Conservation (phyloP, 306 rosid species). For the Quercus variabilis region DNA sequence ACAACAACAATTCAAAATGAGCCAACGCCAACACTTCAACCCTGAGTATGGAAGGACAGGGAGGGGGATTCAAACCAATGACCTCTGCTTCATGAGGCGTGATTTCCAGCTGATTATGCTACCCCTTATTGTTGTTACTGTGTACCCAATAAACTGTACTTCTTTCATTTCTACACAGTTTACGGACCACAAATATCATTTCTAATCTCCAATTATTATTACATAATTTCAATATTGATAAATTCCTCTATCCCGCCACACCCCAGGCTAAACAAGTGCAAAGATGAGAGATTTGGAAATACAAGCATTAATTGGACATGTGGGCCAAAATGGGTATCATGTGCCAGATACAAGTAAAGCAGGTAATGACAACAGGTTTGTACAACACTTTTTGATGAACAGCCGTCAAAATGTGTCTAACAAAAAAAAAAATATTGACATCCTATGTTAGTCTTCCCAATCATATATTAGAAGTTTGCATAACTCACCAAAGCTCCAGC, state of each 20-base stretch:
- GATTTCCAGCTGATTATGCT: too few species aligned
- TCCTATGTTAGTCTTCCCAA: background rate
- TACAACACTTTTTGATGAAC: background rate
- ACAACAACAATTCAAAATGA: background rate
- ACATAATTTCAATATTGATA: background rate
- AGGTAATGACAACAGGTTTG: background rate
- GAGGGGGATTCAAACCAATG: too few species aligned
- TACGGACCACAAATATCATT: background rate
- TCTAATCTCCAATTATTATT: background rate
- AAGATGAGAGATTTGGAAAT: background rate
- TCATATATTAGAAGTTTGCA: constrained; percentile 15
- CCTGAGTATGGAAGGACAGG: background rate
- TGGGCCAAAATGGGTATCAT: background rate
- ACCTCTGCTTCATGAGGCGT: too few species aligned
- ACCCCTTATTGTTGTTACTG: too few species aligned
- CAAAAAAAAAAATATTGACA: background rate
- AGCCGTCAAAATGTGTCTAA: background rate
- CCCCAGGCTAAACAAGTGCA: background rate
- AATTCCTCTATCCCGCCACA: background rate
- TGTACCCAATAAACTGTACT: too few species aligned
- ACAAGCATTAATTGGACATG: background rate
- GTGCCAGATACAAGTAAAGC: background rate
- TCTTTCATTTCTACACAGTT: background rate
- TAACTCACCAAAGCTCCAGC: constrained; percentile 91
- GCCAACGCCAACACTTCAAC: background rate